Evolutionary conservation across 176 grass and related monocot species (phyloP), one percentile per base, ranked within the genome.

Genomic region (Phyllostachys edulis): DNA sequence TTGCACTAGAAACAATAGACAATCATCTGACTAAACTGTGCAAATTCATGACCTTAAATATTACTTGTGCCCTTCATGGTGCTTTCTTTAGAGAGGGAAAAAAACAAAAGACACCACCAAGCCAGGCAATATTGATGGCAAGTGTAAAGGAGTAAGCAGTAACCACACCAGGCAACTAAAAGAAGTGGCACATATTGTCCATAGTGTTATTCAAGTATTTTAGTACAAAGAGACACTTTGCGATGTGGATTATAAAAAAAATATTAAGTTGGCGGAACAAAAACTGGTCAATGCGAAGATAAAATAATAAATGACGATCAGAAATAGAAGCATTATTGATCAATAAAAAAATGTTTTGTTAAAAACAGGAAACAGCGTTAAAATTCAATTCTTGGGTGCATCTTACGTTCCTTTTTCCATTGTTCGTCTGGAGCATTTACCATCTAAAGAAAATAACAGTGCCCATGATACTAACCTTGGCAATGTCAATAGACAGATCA

Each of bases 341-440:
- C 27, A 20, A 67, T 17, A 54, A 18, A 47, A 47, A 63, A 11
- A 23, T 1, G 21, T 14, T 9, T 69, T 60, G 21, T 42, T 67
- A 64, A 14, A 62, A 79, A 68, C 2, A 20, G 0, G 8, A 75
- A 62, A 82, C 7, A 76, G 18, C 11, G 29, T 41, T 69, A 2
- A 77, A 67, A 61, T 76, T 40, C 26, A 86, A 29, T 42, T 50
- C 47, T 38, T 76, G 40, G 63, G 11, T 77, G 39, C 39, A 82
- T 40, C 14, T 46, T 6, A 63, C 50, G 34, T 14, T 38, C 32
- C n/a, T 24, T 18, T 59, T 80, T 81, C 11, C 10, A 27, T 29
- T 24, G 29, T 27, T 27, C 5, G 0, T 12, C 23, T 26, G 3
- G 10, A 61, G 10, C 17, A 56, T 70, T 71, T 50, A 36, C 29